Percentiles rank a stretch among this genome's conserved stretches.
Evolutionary conservation across 1,284 basidiomycete genomes (phyloP).

Genomic region (Rhodotorula sp.): DNA sequence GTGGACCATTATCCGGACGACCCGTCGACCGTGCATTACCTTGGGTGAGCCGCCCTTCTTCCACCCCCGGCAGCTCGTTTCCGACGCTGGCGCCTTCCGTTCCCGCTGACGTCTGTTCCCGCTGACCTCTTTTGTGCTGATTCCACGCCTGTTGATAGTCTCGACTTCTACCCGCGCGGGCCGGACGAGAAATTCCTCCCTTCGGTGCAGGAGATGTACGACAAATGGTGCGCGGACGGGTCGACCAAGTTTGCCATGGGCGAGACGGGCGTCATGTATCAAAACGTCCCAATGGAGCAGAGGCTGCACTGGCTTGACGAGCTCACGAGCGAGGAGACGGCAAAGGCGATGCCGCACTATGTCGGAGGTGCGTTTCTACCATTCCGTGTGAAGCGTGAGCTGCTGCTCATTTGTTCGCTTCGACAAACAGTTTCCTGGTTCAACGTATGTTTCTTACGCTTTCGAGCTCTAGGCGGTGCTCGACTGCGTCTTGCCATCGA

Average conservation of each 20-base stretch:
- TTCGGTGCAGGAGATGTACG: constrained; percentile 44
- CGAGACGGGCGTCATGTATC: constrained; percentile 45
- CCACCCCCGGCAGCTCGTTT: constrained; percentile 14
- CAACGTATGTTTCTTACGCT: not conserved
- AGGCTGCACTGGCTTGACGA: constrained; percentile 46
- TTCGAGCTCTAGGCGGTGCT: not conserved
- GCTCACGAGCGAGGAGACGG: constrained; percentile 41
- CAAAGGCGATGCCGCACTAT: constrained; percentile 43
- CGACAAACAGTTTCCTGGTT: not conserved
- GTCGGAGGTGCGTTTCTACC: constrained; percentile 1
- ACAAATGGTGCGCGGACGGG: constrained; percentile 44
- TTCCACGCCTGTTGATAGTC: no score
- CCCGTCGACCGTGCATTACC: not conserved
- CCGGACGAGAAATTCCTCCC: constrained; percentile 4
- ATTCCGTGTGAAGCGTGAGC: not conserved
- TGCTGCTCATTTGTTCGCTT: not conserved
- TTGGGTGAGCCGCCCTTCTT: constrained; percentile 13
- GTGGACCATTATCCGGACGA: constrained; percentile 44
- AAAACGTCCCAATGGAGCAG: constrained; percentile 34
- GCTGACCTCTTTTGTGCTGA: not conserved
- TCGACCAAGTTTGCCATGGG: constrained; percentile 49
- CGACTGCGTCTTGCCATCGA: no score
- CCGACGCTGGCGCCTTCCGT: no score
- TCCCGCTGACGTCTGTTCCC: no score
- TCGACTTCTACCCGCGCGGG: constrained; percentile 18